phyloP scores from a whole-genome alignment of 495 filamentous ascomycete species.

The Astrothelium subdiscretum region DNA sequence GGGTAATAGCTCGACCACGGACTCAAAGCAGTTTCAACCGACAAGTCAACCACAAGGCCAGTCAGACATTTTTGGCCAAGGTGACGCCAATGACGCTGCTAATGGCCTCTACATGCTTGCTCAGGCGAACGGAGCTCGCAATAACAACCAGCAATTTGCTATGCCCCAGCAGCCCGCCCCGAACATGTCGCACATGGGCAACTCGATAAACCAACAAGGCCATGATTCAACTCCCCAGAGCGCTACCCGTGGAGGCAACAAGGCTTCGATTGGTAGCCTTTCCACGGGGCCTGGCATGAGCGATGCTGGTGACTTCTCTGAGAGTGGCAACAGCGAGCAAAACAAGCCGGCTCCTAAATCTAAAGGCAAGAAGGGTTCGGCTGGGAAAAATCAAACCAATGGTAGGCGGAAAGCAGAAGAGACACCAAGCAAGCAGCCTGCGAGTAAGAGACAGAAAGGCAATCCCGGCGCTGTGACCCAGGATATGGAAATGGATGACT shows the following conservation, averaged over 20 bases:
- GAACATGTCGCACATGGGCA: constrained; percentile 21
- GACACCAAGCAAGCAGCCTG: constrained; percentile 45
- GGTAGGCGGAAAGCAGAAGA: constrained; percentile 77
- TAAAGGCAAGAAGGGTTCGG: constrained; percentile 56
- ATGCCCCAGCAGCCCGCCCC: constrained; percentile 39
- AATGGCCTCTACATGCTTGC: constrained; percentile 91
- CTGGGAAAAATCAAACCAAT: constrained; percentile 39
- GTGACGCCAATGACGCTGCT: constrained; percentile 87
- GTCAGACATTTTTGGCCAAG: constrained; percentile 57
- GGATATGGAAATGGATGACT: constrained; percentile 28
- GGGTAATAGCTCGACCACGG: constrained; percentile 31
- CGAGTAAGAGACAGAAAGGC: constrained; percentile 62
- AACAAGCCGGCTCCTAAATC: constrained; percentile 49
- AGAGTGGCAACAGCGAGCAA: constrained; percentile 54
- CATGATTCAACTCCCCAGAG: constrained; percentile 30
- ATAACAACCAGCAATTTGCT: constrained; percentile 41
- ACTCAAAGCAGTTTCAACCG: constrained; percentile 35
- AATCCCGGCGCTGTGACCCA: constrained; percentile 39
- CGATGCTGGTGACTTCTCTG: constrained; percentile 62
- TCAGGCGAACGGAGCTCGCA: constrained; percentile 41
- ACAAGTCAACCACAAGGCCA: constrained; percentile 36
- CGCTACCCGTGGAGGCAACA: constrained; percentile 18
- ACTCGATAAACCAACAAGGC: constrained; percentile 15
- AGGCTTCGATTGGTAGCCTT: constrained; percentile 30
- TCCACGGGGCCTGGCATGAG: constrained; percentile 41